Conservation (phyloP, 2,329 filamentous ascomycete species). For the Domatiomyces globalis region DNA sequence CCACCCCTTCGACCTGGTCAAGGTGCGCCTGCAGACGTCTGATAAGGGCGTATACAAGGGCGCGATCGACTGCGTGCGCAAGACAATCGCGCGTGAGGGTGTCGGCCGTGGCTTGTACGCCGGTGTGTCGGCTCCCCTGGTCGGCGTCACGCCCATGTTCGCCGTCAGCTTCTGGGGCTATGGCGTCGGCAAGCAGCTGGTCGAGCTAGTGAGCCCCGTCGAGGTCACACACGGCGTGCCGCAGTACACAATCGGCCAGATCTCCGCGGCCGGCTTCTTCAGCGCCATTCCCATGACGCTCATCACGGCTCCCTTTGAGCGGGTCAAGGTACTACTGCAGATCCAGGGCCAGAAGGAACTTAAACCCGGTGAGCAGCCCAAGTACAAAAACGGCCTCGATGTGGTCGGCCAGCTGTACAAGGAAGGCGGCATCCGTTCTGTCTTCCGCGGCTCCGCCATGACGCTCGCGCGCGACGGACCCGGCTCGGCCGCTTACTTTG, state of each 20-base stretch:
- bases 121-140: slow-evolving; percentile 86
- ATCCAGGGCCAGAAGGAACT: slow-evolving; percentile 85
- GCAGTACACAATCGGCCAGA: slow-evolving; percentile 68
- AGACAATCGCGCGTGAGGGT: slow-evolving; percentile 77
- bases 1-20: slow-evolving; percentile 95
- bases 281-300: slow-evolving; percentile 92
- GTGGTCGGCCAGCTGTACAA: slow-evolving; percentile 88
- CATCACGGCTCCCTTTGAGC: slow-evolving; percentile 98
- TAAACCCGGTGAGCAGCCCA: slow-evolving; percentile 78
- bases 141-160: slow-evolving; percentile 96
- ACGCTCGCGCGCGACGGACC: slow-evolving; percentile 89
- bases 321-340: slow-evolving; percentile 95
- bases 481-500: slow-evolving; percentile 89
- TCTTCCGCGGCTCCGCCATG: slow-evolving; percentile 82
- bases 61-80: slow-evolving; percentile 81
- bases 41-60: slow-evolving; percentile 83
- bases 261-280: slow-evolving; percentile 90
- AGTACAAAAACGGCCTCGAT: slow-evolving; percentile 74
- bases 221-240: slow-evolving; percentile 44
- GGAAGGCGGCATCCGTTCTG: slow-evolving; percentile 76
- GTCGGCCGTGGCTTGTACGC: slow-evolving; percentile 71
- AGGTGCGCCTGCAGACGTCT: slow-evolving; percentile 91
- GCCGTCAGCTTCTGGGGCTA: slow-evolving; percentile 69
- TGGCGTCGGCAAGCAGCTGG: slow-evolving; percentile 83
- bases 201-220: slow-evolving; percentile 52